These are phyloP conservation scores for Lasiosphaeris hirsuta DNA, from an alignment of 495 filamentous ascomycete species.

Conservation along the genomic window DNA sequence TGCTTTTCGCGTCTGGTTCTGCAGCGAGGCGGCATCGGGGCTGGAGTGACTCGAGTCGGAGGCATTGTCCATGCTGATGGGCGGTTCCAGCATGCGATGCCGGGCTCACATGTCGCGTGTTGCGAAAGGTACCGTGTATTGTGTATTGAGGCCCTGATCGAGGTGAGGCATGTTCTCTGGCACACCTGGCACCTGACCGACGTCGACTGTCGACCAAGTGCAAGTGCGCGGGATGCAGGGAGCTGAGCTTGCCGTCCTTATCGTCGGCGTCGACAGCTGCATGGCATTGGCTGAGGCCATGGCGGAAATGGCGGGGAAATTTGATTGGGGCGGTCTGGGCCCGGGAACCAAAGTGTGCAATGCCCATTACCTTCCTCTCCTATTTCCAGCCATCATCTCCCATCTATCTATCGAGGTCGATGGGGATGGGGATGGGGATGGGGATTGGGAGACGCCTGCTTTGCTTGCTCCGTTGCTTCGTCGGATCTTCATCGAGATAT, in stretches of 20 bases:
- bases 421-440: too few relatives aligned
- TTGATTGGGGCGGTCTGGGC: neutral
- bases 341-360: too few relatives aligned
- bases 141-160: too few relatives aligned
- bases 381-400: too few relatives aligned
- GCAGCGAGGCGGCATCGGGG: slow-evolving; percentile 16
- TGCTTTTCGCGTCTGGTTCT: slow-evolving; percentile 12
- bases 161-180: neutral
- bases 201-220: too few relatives aligned
- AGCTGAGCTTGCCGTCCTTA: slow-evolving; percentile 7
- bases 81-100: neutral
- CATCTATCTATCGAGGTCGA: too few relatives aligned
- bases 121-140: neutral
- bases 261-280: slow-evolving; percentile 8
- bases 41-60: slow-evolving; percentile 23
- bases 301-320: neutral
- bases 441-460: too few relatives aligned
- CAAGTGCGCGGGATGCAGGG: slow-evolving; percentile 2
- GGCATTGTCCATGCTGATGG: slow-evolving; percentile 21
- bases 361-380: too few relatives aligned
- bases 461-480: too few relatives aligned
- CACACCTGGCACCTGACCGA: too few relatives aligned
- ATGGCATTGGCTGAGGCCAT: slow-evolving; percentile 2
- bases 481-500: too few relatives aligned
- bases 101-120: neutral